Evolutionary conservation across 352 stramenopile species (phyloP), one percentile per base, ranked within the genome.

Genomic region (Saprolegnia parasitica): DNA sequence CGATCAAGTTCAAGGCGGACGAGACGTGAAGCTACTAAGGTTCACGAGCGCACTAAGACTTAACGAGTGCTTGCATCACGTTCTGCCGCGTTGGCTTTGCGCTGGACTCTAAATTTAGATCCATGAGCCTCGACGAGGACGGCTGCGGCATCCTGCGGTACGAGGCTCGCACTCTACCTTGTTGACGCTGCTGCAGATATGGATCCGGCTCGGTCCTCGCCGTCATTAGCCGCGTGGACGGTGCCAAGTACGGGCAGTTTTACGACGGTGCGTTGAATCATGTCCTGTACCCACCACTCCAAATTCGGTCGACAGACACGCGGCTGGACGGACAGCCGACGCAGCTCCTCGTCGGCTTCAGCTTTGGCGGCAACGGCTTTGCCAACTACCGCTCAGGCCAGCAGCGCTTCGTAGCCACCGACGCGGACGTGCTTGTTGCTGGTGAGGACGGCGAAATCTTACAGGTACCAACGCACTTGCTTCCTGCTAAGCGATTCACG

Each of bases 1-100:
- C 88, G 65, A 82, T 96, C 37, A 81, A 92, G 56, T 97, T 96
- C 32, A 55, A 45, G n/a, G 13, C 60, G 26, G 24, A 56, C 16
- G 16, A 56, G n/a, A n/a, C n/a, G n/a, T n/a, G n/a, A n/a, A n/a
- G n/a, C n/a, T n/a, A n/a, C n/a, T n/a, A n/a, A n/a, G n/a, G n/a
- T n/a, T n/a, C n/a, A n/a, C n/a, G n/a, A n/a, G n/a, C n/a, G n/a
- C n/a, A n/a, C n/a, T n/a, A n/a, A n/a, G n/a, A n/a, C n/a, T n/a
- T n/a, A n/a, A n/a, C n/a, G n/a, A n/a, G n/a, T n/a, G n/a, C n/a
- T n/a, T 46, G 8, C 39, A 46, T 46, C 8, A 46, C 15, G 39
- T 46, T 15, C 39, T 46, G 29, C 29, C 2, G 29, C 29, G 29
- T 35, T 35, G n/a, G n/a, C n/a, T n/a, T n/a, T n/a, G n/a, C n/a